These are phyloP conservation scores for Hypoxylon perforatum DNA, from an alignment of 495 filamentous ascomycete genomes.

Conservation along the genomic window DNA sequence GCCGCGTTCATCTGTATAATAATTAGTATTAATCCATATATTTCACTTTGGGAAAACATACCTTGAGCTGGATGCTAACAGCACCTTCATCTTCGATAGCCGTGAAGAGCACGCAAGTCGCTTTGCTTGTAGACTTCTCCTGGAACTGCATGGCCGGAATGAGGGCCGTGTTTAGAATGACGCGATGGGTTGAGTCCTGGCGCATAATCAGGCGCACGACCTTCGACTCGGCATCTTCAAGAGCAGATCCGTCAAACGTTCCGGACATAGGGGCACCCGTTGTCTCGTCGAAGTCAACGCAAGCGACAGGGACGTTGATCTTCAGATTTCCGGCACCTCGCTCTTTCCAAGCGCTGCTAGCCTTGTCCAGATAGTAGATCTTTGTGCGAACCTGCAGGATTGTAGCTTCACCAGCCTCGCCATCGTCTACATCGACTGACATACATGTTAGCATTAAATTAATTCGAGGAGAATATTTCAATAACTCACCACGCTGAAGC, in stretches of 20 bases:
- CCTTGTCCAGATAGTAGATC: conserved; percentile 77
- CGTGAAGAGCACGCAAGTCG: conserved; percentile 64
- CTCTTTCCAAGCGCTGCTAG: conserved; percentile 78
- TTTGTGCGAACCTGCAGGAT: conserved; percentile 74
- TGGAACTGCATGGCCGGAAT: conserved; percentile 78
- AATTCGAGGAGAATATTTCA: neutral
- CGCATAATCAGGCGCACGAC: conserved; percentile 83
- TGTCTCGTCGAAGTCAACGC: conserved; percentile 58
- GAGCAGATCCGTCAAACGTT: conserved; percentile 61
- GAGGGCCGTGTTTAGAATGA: conserved; percentile 85
- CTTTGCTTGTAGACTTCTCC: conserved; percentile 71
- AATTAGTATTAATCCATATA: conserved; percentile 10
- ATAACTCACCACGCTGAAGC: conserved; percentile 71
- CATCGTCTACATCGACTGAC: conserved; percentile 64
- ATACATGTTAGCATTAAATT: conserved; percentile 39
- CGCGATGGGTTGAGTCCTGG: conserved; percentile 83
- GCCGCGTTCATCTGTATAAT: conserved; percentile 54
- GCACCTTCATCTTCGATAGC: conserved; percentile 68
- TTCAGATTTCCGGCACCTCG: conserved; percentile 84
- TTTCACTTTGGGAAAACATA: conserved; percentile 51
- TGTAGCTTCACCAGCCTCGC: conserved; percentile 82
- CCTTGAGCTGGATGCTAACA: conserved; percentile 75
- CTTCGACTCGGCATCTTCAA: conserved; percentile 57
- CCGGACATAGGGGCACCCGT: conserved; percentile 52
- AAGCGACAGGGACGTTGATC: conserved; percentile 74